These are phyloP conservation scores for Cordyceps fumosorosea DNA, from an alignment of 2,329 filamentous ascomycete genomes.

Conservation along the genomic window DNA sequence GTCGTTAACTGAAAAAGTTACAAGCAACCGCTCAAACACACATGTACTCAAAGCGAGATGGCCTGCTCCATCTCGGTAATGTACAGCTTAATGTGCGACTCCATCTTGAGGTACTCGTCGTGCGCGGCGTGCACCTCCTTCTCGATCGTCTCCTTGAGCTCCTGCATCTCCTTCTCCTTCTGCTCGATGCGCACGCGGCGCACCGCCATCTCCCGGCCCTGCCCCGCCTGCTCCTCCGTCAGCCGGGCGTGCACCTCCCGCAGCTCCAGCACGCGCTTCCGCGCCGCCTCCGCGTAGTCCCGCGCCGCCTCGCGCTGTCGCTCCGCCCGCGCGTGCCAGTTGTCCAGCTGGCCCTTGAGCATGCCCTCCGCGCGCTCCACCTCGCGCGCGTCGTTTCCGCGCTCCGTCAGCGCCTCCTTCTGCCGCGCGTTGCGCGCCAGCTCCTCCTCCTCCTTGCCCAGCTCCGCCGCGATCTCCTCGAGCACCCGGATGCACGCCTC, in stretches of 20 bases:
- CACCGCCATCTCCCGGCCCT: conserved; percentile 87
- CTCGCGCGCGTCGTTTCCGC: conserved; percentile 83
- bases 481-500: conserved; percentile 82
- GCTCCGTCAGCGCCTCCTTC: conserved; percentile 78
- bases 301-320: conserved; percentile 73
- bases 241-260: conserved; percentile 71
- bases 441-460: conserved; percentile 89
- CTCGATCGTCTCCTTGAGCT: conserved; percentile 96
- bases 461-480: conserved; percentile 77
- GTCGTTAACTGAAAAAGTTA: background rate
- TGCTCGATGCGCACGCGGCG: conserved; percentile 91
- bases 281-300: conserved; percentile 73
- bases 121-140: conserved; percentile 85
- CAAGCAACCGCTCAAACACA: background rate
- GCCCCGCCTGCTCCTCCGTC: conserved; percentile 77
- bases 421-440: conserved; percentile 72
- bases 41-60: conserved; percentile 34
- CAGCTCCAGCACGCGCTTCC: conserved; percentile 85
- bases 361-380: conserved; percentile 83
- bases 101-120: conserved; percentile 95
- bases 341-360: conserved; percentile 73
- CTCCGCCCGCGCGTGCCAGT: conserved; percentile 82
- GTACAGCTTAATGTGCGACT: conserved; percentile 93
- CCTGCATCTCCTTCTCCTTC: conserved; percentile 99
- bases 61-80: conserved; percentile 98